These are phyloP conservation scores for Eutrema salsugineum DNA, from an alignment of 441 rosid genomes.

Conservation along the genomic window DNA sequence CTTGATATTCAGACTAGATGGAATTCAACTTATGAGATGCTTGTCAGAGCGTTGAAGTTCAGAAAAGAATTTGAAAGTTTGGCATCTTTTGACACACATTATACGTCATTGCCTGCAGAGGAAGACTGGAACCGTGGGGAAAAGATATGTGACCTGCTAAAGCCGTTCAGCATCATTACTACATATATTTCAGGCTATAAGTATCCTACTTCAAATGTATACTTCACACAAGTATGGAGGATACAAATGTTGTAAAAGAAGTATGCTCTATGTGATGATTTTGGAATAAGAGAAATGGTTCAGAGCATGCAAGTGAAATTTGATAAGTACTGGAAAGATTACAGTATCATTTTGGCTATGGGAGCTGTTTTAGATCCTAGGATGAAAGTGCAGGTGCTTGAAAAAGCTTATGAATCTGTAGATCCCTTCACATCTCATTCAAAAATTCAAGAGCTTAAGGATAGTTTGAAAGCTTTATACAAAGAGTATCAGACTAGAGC, in stretches of 20 bases:
- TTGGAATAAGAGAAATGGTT: not conserved
- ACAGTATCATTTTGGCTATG: too few species aligned
- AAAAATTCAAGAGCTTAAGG: too few species aligned
- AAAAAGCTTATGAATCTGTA: too few species aligned
- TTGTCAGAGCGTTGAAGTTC: too few species aligned
- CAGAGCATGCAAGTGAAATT: not conserved
- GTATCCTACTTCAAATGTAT: not conserved
- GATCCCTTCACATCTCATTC: too few species aligned
- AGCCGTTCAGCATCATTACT: not conserved
- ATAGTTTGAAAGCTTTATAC: not conserved
- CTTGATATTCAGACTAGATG: too few species aligned
- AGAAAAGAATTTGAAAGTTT: too few species aligned
- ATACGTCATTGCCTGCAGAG: not conserved
- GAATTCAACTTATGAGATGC: too few species aligned
- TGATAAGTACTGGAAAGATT: too few species aligned
- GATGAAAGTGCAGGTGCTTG: not conserved
- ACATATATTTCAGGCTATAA: not conserved
- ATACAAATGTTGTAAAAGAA: not conserved
- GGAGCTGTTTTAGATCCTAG: too few species aligned
- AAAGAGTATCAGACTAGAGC: not conserved
- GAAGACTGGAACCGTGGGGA: not conserved
- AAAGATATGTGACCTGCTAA: not conserved
- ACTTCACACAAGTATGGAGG: not conserved
- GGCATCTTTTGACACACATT: too few species aligned
- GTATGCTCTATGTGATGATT: not conserved